Evolutionary conservation across 441 rosid species (phyloP), one percentile per base, ranked within the genome.

Genomic region (Flueggea neowawraea): DNA sequence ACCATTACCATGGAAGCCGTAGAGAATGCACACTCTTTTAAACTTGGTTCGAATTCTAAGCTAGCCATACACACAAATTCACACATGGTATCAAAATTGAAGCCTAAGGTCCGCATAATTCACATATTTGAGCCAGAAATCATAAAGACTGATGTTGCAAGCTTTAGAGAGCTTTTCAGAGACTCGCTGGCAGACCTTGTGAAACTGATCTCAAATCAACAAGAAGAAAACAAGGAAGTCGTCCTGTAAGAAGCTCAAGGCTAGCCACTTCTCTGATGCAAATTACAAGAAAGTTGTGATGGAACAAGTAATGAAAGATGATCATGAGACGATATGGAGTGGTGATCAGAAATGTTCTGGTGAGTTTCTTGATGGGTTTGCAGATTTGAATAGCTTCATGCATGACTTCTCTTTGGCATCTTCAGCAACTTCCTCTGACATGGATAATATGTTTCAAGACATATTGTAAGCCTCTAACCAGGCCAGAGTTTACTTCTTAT

Each of bases 101-200:
- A 87, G 84, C 98, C 97, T 10, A 91, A 84, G 78, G 82, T 94
- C 31, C 83, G 97, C 49, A 89, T 94, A 32, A 87, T 91, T 67
- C 98, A 90, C 84, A 82, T 94, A 64, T 87, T 84, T 66, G 95
- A 95, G 17, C 98, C 98, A 9, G 97, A 90, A 80, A 91, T 94
- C 80, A 93, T 93, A 88, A 84, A 88, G 78, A 94, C 98, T 1
- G 96, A 90, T 69, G 93, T 71, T 11, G 88, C 84, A 12, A 91
- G 87, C 81, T 94, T 94, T 69, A 74, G 96, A 53, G 97, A 83
- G 60, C 75, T 94, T 28, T 94, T 5, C 98, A 94, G 50, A 79
- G 88, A 57, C 97, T 94, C 61, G 89, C 97, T 0, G 98, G 98
- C 13, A 94, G 89, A 50, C 75, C 83, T 22, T 22, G 28, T 22